Percentiles rank a stretch among this genome's conserved stretches.
These are phyloP conservation scores for Aspergillus coremiiformis DNA, from an alignment of 495 filamentous ascomycete species.

Conservation along the genomic window DNA sequence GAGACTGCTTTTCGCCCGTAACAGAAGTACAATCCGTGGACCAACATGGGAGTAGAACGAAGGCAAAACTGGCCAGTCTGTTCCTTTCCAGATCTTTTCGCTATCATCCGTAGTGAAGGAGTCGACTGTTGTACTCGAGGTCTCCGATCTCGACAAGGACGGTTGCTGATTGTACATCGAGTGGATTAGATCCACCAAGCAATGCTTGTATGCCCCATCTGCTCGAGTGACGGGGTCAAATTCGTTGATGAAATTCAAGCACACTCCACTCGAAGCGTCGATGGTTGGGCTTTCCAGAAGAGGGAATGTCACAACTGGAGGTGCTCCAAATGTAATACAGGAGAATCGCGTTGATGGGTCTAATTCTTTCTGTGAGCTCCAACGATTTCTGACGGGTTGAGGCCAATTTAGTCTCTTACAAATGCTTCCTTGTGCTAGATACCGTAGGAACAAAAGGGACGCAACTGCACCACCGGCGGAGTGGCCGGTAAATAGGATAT, in stretches of 20 bases:
- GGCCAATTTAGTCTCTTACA: background rate
- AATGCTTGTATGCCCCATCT: slow-evolving; percentile 1
- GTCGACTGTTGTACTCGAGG: background rate
- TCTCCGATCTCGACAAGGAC: background rate
- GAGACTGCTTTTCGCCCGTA: background rate
- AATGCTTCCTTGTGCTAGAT: background rate
- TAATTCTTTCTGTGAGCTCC: background rate
- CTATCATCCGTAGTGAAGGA: background rate
- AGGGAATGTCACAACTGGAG: background rate
- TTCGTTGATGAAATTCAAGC: slow-evolving; percentile 5
- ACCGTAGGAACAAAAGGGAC: slow-evolving; percentile 4
- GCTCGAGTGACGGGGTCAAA: slow-evolving; percentile 5
- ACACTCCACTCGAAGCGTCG: background rate
- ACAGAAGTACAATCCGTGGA: background rate
- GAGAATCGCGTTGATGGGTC: background rate
- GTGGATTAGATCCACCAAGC: background rate
- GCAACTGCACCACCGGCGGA: slow-evolving; percentile 4
- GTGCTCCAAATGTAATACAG: background rate
- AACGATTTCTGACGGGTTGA: background rate
- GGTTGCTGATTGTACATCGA: background rate
- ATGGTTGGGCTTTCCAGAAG: background rate
- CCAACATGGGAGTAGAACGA: background rate
- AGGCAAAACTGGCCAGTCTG: background rate
- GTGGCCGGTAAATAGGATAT: slow-evolving; percentile 5
- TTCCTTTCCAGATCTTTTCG: background rate